These are phyloP conservation scores for Nicotiana otophora DNA, from an alignment of 257 asterid species.

Conservation along the genomic window DNA sequence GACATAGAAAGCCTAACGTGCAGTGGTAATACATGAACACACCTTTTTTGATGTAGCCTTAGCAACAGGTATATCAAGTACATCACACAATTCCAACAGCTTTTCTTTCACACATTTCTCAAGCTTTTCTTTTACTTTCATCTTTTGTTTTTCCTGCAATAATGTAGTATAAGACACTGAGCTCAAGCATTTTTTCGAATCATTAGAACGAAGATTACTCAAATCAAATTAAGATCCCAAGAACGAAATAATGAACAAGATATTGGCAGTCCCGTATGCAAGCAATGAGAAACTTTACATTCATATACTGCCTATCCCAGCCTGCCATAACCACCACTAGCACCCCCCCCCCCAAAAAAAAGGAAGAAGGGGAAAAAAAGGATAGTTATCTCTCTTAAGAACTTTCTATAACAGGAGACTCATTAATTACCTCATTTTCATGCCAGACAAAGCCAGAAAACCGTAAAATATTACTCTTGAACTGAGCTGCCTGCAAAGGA, in stretches of 20 bases:
- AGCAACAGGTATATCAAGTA: conserved; percentile 65
- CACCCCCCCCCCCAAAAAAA: too few species aligned
- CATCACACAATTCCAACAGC: conserved; percentile 70
- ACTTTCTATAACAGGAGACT: neutral
- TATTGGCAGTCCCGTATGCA: neutral
- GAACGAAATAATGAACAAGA: neutral
- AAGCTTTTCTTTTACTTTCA: conserved; percentile 65
- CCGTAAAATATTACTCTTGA: conserved; percentile 64
- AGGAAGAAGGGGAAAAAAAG: neutral
- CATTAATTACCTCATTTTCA: conserved; percentile 60
- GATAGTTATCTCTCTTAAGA: neutral
- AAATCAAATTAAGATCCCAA: neutral
- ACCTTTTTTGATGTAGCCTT: conserved; percentile 67
- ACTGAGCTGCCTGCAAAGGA: conserved; percentile 67
- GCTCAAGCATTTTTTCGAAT: neutral
- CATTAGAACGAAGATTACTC: neutral
- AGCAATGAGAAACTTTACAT: neutral
- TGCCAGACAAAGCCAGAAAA: conserved; percentile 94
- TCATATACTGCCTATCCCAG: neutral
- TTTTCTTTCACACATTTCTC: conserved; percentile 83
- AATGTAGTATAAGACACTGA: neutral
- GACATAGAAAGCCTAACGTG: neutral
- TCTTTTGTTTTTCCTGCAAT: conserved; percentile 76
- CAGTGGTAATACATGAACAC: conserved; percentile 14
- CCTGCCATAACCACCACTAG: neutral